Evolutionary conservation across 768 basidiomycete genomes (phyloP).

Genomic region (Suillus bovinus): DNA sequence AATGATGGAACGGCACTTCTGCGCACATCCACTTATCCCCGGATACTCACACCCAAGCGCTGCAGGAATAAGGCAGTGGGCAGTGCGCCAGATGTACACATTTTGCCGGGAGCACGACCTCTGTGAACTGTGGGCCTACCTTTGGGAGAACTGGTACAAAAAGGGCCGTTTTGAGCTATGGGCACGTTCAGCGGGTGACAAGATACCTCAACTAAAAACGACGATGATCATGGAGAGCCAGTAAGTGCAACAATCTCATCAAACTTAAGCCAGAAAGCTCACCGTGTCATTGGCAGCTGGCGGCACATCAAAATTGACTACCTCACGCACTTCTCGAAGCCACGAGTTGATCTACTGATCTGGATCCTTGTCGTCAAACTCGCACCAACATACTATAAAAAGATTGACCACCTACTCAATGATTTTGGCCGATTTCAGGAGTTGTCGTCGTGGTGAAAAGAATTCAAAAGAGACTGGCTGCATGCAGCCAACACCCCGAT

Average conservation of each 20-base stretch:
- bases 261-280: no score
- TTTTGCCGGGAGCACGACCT: conserved; percentile 2
- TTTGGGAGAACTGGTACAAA: no score
- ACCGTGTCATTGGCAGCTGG: conserved; percentile 25
- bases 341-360: conserved; percentile 26
- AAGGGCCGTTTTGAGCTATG: no score
- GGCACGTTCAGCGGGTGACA: conserved; percentile 23
- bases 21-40: conserved; percentile 18
- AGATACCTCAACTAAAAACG: conserved; percentile 7
- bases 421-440: background rate
- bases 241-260: background rate
- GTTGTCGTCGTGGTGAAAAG: background rate
- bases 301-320: conserved; percentile 29
- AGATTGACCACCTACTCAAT: background rate
- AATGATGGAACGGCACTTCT: conserved; percentile 27
- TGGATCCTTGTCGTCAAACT: conserved; percentile 36
- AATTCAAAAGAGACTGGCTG: background rate
- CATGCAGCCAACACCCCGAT: conserved; percentile 5
- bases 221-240: conserved; percentile 10
- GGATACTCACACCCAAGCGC: conserved; percentile 29
- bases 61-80: conserved; percentile 21
- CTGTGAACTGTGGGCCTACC: background rate
- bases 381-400: conserved; percentile 18
- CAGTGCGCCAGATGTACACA: conserved; percentile 3
- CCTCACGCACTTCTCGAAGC: background rate